Evolutionary conservation across 352 stramenopile genomes (phyloP), one percentile per base, ranked within the genome.

Genomic region (Elongisporangium prolatum): DNA sequence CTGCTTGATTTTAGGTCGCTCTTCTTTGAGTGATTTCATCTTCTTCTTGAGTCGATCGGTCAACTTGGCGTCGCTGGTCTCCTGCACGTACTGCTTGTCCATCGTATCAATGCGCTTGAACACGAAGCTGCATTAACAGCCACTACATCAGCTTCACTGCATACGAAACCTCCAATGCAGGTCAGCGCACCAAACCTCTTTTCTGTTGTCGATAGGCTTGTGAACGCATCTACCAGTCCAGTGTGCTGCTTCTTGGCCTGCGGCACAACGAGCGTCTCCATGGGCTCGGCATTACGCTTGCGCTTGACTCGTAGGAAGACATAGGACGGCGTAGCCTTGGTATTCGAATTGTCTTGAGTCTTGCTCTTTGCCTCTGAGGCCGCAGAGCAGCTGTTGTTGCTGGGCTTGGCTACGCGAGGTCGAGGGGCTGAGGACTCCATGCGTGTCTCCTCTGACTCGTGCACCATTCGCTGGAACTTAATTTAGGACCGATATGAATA

Each of bases 91-190:
- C 53, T 83, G 59, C 37, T 83, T 61, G 50, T 93, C 72, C 72
- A 94, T 76, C 11, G 85, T 94, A 57, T 94, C 83, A 21, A 94
- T 92, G 59, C 84, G 85, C 56, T 77, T 92, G 52, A 94, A 92
- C 20, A 94, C 75, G 56, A 93, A 91, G 21, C 72, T 64, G 28
- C 60, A 61, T 11, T 38, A 17, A 20, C 11, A 60, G 49, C 25
- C n/a, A 34, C 8, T 21, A 3, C 24, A 48, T 28, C n/a, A 20
- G 24, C 34, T 13, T 54, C 11, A n/a, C 16, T 44, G 25, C 18
- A 24, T 21, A 34, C 21, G 11, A 1, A 6, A 18, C 11, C 3
- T 21, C 13, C 18, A 18, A 4, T 52, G 4, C 10, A 18, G n/a
- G 40, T 40, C 21, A 17, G 37, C 8, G 20, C 13, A 18, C 48